Base-by-base conservation (phyloP, 805 yeast genomes). In the Naumovozyma baii region DNA sequence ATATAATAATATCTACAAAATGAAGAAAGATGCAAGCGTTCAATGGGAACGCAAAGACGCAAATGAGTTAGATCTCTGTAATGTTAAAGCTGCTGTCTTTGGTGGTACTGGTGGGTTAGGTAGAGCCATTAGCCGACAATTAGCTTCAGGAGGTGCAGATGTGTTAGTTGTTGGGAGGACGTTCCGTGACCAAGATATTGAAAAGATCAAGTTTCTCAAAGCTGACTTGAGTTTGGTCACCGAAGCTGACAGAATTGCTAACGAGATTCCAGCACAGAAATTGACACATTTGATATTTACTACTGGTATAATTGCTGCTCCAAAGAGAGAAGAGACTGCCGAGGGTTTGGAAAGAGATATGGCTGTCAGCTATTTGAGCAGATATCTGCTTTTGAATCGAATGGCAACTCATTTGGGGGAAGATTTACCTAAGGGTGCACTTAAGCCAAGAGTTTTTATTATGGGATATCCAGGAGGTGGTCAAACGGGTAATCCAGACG, bases 31-130 rank as follows among this genome's bases (percentile, higher is more conserved):
- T 25, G 34, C 19, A 2, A 26, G 17, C 8, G 33, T 39, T 17
- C 9, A 25, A 18, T 38, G 39, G 38, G 38, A 36, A 15, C 34
- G 16, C 10, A 32, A 35, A 25, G 16, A 36, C 22, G 20, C 35
- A 5, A 5, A 30, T 4, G 29, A 34, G 7, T 12, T 37, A n/a
- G 40, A 45, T 16, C 36, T 20, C n/a, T 37, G 18, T 3, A 19
- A 30, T n/a, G 26, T 47, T 9, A 51, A 54, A 16, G 55, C 54
- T 3, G 47, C 51, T 2, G 37, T 64, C n/a, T 44, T 66, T 31
- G 70, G 70, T 18, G 70, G 70, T 9, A 66, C 69, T 1, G 63
- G 64, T 38, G 70, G 70, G 3, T 39, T 65, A 3, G 70, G 70
- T 3, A 55, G 64, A 17, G 59, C 67, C 2, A 43, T 66, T n/a